These are phyloP conservation scores for Colletotrichum sublineola DNA, from an alignment of 2,329 filamentous ascomycete species.

Conservation along the genomic window DNA sequence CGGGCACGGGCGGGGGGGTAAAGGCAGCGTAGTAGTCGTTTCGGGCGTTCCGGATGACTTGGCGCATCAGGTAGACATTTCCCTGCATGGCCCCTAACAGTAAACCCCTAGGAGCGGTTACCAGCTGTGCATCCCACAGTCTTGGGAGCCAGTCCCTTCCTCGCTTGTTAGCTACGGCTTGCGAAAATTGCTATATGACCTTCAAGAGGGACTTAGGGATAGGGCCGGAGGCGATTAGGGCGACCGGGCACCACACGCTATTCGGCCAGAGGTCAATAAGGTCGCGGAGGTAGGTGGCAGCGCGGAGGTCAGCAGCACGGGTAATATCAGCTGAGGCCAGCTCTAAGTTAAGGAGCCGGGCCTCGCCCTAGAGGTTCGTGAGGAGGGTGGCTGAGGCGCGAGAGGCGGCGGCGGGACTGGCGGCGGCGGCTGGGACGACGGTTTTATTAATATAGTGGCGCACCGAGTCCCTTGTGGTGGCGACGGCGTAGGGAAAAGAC, in stretches of 20 bases:
- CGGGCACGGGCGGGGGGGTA: no score
- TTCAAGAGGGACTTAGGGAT: not conserved
- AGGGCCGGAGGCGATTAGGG: no score
- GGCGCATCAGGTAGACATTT: not conserved
- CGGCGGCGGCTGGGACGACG: not conserved
- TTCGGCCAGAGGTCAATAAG: not conserved
- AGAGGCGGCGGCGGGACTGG: no score
- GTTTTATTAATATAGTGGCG: not conserved
- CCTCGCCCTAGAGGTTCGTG: not conserved
- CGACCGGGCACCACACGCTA: not conserved
- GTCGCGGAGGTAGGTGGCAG: not conserved
- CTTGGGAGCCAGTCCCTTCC: not conserved
- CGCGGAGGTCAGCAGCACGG: not conserved
- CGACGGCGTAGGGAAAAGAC: no score
- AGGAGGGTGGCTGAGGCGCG: not conserved
- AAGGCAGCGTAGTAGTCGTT: no score
- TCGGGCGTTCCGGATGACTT: not conserved
- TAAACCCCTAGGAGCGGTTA: no score
- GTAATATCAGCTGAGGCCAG: no score
- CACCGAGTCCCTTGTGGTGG: no score
- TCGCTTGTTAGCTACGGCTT: not conserved
- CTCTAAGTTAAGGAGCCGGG: not conserved
- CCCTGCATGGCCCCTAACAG: no score
- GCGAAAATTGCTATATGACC: not conserved
- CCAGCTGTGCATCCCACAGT: not conserved